Percentiles rank a stretch among this genome's conserved stretches.
phyloP scores from a whole-genome alignment of 441 rosid species.

The Cnidoscolus chayamansa region DNA sequence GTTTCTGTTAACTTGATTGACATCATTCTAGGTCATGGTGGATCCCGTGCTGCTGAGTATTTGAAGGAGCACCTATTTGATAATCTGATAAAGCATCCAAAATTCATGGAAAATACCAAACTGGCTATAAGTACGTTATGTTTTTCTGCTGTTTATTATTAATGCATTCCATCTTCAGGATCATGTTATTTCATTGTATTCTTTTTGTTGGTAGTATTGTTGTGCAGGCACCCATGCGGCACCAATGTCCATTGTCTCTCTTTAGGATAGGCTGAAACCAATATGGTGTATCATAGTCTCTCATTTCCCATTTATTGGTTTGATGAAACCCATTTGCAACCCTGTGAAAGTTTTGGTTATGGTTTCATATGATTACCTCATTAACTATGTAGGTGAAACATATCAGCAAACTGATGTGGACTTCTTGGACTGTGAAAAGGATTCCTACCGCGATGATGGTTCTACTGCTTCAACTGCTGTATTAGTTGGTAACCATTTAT shows the following conservation, averaged over 20 bases:
- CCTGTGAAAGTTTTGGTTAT: not conserved
- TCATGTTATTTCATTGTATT: slow-evolving; percentile 9
- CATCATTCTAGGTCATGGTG: slow-evolving; percentile 80
- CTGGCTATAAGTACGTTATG: slow-evolving; percentile 65
- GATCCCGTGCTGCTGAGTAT: slow-evolving; percentile 96
- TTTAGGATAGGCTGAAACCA: not conserved
- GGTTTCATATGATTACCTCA: slow-evolving; percentile 22
- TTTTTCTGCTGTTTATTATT: slow-evolving; percentile 15
- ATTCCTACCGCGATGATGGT: slow-evolving; percentile 85
- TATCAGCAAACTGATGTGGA: slow-evolving; percentile 80
- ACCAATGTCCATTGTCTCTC: no score
- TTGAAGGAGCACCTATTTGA: slow-evolving; percentile 88
- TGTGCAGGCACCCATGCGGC: not conserved
- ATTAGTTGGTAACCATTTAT: slow-evolving; percentile 81
- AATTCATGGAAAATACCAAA: slow-evolving; percentile 71
- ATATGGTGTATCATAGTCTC: slow-evolving; percentile 9
- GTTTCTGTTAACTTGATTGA: not conserved
- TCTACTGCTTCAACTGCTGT: slow-evolving; percentile 98
- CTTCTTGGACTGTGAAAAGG: slow-evolving; percentile 83
- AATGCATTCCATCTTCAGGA: slow-evolving; percentile 10
- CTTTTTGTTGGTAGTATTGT: not conserved
- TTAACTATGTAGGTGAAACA: slow-evolving; percentile 65
- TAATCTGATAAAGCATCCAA: slow-evolving; percentile 87
- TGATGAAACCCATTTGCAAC: not conserved
- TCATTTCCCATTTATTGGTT: slow-evolving; percentile 10